phyloP scores from a whole-genome alignment of 2,329 filamentous ascomycete species.

The Diaporthe caulivora region DNA sequence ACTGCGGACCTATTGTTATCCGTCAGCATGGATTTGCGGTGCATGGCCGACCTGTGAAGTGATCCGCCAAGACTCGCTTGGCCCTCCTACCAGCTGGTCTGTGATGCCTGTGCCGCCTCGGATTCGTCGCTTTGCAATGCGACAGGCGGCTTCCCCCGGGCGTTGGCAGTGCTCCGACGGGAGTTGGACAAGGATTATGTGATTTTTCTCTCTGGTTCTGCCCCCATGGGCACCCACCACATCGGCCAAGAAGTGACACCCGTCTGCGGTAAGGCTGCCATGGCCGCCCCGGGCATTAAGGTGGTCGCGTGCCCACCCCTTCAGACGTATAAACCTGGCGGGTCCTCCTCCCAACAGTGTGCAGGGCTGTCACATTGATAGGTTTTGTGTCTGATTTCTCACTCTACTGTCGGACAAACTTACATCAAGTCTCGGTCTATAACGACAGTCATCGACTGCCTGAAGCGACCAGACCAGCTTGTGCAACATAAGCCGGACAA shows the following conservation, averaged over 20 bases:
- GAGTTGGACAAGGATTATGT: conserved; percentile 9
- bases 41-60: conserved; percentile 3
- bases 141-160: background rate
- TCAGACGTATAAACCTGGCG: conserved; percentile 6
- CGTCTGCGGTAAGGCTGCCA: conserved; percentile 4
- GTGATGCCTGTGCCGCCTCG: conserved; percentile 19
- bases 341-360: background rate
- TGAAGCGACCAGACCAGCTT: background rate
- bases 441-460: background rate
- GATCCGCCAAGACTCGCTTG: conserved; percentile 22
- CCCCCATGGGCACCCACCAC: background rate
- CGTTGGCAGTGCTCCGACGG: background rate
- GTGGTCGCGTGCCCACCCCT: conserved; percentile 21
- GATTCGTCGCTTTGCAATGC: conserved; percentile 20
- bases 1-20: conserved; percentile 5
- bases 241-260: conserved; percentile 13
- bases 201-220: background rate
- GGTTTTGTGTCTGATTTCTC: background rate
- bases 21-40: conserved; percentile 20
- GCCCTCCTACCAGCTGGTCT: conserved; percentile 7
- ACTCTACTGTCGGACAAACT: background rate
- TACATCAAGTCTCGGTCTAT: background rate
- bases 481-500: background rate
- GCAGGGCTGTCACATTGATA: too few species aligned
- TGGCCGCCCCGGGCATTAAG: conserved; percentile 9